Evolutionary conservation across 352 stramenopile genomes (phyloP).

Genomic region (Phytopythium vexans): DNA sequence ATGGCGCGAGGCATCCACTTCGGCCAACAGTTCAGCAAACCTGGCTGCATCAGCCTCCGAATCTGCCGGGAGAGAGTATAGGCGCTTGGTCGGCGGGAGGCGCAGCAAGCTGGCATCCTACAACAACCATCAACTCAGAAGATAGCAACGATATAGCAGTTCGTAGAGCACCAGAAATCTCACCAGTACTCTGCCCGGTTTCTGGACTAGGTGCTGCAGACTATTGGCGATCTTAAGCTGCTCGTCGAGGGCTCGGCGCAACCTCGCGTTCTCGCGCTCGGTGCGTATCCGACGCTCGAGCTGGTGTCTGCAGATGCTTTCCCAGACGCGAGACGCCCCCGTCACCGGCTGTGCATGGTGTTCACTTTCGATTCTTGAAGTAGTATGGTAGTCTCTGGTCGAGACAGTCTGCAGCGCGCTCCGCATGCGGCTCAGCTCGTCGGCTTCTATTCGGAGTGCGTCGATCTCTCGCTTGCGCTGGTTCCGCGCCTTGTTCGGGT

Average conservation of each 20-base stretch:
- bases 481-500: slow-evolving; percentile 27
- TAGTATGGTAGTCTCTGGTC: no score
- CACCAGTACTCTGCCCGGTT: no score
- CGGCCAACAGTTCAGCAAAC: slow-evolving; percentile 14
- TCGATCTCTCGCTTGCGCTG: slow-evolving; percentile 25
- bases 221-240: slow-evolving; percentile 6
- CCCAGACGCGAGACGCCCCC: slow-evolving; percentile 8
- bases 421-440: slow-evolving; percentile 12
- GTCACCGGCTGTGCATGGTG: no score
- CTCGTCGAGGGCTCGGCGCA: slow-evolving; percentile 29
- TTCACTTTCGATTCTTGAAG: no score
- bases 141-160: no score
- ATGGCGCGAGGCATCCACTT: slow-evolving; percentile 8
- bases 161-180: no score
- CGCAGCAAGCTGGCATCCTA: no score
- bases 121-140: no score
- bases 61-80: no score
- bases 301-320: slow-evolving; percentile 17
- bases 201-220: no score
- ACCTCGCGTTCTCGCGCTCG: slow-evolving; percentile 12
- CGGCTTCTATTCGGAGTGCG: slow-evolving; percentile 25
- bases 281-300: slow-evolving; percentile 5
- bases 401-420: not conserved
- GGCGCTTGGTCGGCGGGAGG: no score
- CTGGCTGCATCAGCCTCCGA: slow-evolving; percentile 14